phyloP scores from a whole-genome alignment of 2,329 filamentous ascomycete genomes.

The Penicillium sp. region DNA sequence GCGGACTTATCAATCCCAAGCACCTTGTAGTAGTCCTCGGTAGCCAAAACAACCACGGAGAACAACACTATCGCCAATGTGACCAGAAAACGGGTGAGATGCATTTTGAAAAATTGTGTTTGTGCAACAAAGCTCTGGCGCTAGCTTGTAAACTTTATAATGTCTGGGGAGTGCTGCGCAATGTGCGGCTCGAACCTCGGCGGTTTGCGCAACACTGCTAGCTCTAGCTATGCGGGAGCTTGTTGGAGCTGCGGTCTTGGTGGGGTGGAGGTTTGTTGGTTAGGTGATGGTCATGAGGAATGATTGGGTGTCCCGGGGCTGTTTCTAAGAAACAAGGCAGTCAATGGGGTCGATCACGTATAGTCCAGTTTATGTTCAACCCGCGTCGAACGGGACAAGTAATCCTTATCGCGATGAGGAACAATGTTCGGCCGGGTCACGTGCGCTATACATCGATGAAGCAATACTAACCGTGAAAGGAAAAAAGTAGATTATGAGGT shows the following conservation, averaged over 20 bases:
- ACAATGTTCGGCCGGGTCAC: slow-evolving; percentile 25
- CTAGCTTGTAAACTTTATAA: slow-evolving; percentile 13
- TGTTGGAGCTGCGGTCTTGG: slow-evolving; percentile 1
- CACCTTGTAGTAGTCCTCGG: slow-evolving; percentile 61
- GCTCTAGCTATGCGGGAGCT: slow-evolving; percentile 1
- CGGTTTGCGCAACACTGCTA: not conserved
- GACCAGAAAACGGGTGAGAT: slow-evolving; percentile 33
- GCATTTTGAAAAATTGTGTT: slow-evolving; percentile 28
- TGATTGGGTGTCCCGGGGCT: not conserved
- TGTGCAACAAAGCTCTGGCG: slow-evolving; percentile 9
- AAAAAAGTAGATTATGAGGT: not conserved
- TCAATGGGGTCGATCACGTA: not conserved
- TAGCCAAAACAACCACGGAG: slow-evolving; percentile 38
- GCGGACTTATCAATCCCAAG: slow-evolving; percentile 78
- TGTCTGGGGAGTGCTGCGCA: not conserved
- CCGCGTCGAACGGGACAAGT: slow-evolving; percentile 17
- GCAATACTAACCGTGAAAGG: not conserved
- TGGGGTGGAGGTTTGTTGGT: not conserved
- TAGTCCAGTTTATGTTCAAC: not conserved
- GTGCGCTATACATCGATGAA: slow-evolving; percentile 9
- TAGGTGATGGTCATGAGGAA: slow-evolving; percentile 10
- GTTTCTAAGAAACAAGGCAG: not conserved
- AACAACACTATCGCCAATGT: slow-evolving; percentile 38
- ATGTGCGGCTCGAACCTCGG: not conserved
- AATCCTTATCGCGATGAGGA: slow-evolving; percentile 20